Conservation (phyloP, 331 rosid species). For the Quercus phellos region DNA sequence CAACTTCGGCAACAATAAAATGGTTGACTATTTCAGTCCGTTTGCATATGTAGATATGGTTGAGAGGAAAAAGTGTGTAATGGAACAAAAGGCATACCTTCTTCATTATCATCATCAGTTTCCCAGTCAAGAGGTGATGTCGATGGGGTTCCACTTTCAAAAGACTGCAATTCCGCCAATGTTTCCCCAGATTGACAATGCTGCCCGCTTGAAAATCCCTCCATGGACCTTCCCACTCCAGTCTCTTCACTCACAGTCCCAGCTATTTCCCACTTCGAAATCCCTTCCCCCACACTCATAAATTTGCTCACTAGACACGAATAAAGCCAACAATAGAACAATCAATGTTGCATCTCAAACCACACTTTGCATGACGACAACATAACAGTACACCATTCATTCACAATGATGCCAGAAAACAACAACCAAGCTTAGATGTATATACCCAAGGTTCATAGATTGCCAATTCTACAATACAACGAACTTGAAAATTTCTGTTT, state of each 20-base stretch:
- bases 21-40: neutral
- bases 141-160: conserved; percentile 86
- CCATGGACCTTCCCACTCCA: conserved; percentile 69
- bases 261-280: conserved; percentile 60
- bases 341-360: conserved; percentile 12
- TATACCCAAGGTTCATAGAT: neutral
- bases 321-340: conserved; percentile 1
- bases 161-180: conserved; percentile 86
- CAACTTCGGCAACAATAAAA: neutral
- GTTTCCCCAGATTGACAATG: conserved; percentile 74
- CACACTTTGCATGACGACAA: conserved; percentile 2
- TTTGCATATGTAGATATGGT: neutral
- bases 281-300: conserved; percentile 32
- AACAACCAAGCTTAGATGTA: neutral
- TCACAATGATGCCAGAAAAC: neutral
- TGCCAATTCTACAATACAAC: neutral
- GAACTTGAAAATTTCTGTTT: neutral
- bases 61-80: neutral
- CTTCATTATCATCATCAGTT: conserved; percentile 76
- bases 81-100: conserved; percentile 37
- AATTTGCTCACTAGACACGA: conserved; percentile 10
- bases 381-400: neutral
- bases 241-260: conserved; percentile 70
- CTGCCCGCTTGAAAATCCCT: conserved; percentile 71
- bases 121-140: conserved; percentile 96